These are phyloP conservation scores for Phytophthora idaei DNA, from an alignment of 352 stramenopile genomes.

Conservation along the genomic window DNA sequence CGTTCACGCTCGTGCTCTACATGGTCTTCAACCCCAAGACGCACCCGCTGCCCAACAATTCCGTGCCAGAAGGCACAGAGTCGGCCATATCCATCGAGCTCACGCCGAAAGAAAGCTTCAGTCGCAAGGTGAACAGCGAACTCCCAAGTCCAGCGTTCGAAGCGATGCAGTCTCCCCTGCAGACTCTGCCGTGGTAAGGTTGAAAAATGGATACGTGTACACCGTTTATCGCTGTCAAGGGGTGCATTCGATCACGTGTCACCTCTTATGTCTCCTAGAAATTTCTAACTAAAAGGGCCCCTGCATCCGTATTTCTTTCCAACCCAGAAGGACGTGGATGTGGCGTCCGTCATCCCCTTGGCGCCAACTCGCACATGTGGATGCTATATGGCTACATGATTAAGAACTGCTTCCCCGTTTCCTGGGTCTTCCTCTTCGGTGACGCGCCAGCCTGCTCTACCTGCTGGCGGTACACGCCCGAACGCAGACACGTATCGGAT, in stretches of 20 bases:
- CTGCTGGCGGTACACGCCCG: no score
- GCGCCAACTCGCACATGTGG: not conserved
- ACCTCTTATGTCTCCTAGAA: not conserved
- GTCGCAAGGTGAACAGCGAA: conserved; percentile 4
- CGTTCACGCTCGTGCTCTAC: conserved; percentile 36
- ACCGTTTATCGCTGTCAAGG: not conserved
- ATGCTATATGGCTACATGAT: no score
- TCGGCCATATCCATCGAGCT: conserved; percentile 18
- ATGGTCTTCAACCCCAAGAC: conserved; percentile 33
- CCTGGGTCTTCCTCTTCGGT: no score
- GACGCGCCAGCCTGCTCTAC: no score
- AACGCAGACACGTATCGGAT: no score
- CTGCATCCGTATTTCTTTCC: no score
- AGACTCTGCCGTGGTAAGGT: conserved; percentile 13
- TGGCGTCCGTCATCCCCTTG: conserved; percentile 43
- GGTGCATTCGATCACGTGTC: conserved; percentile 4
- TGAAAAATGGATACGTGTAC: conserved; percentile 2
- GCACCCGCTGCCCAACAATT: conserved; percentile 22
- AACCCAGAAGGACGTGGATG: conserved; percentile 29
- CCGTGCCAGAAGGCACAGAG: conserved; percentile 3
- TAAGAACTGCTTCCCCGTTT: no score
- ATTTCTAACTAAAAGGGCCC: not conserved
- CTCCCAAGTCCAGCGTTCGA: conserved; percentile 17
- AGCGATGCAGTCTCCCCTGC: conserved; percentile 16
- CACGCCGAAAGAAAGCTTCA: conserved; percentile 12